A percentile compares a stretch with the other conserved stretches of the same genome.
phyloP scores from a whole-genome alignment of 139 green algal genomes.

The Chlamydomonas schloesseri region DNA sequence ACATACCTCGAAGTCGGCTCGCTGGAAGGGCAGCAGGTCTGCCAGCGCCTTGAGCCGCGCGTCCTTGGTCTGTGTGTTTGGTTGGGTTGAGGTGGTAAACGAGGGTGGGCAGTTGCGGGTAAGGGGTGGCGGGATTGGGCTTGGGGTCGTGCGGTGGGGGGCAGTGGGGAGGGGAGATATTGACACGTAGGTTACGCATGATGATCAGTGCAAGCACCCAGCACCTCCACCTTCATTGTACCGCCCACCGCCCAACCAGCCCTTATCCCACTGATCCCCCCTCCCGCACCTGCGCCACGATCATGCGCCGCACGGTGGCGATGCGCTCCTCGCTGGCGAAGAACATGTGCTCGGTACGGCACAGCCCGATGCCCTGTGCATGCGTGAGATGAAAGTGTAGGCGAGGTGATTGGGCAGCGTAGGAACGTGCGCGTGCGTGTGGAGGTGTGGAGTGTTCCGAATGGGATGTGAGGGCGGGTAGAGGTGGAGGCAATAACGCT shows the following conservation, averaged over 20 bases:
- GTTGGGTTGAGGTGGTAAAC: too few relatives aligned
- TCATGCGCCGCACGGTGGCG: conserved; percentile 88
- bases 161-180: too few relatives aligned
- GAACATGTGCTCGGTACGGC: conserved; percentile 96
- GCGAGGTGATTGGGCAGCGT: not conserved
- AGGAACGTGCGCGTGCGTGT: not conserved
- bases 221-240: too few relatives aligned
- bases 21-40: conserved; percentile 59
- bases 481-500: too few relatives aligned
- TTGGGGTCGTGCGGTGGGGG: not conserved
- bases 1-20: conserved; percentile 52
- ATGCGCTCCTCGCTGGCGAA: conserved; percentile 88
- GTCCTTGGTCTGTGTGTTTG: conserved; percentile 52
- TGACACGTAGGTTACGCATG: too few relatives aligned
- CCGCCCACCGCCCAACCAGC: too few relatives aligned
- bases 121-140: not conserved
- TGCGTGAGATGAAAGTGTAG: conserved; percentile 30
- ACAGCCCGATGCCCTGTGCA: conserved; percentile 90
- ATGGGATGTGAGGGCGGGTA: too few relatives aligned
- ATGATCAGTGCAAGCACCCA: too few relatives aligned
- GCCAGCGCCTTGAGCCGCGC: conserved; percentile 47
- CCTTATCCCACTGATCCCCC: not conserved
- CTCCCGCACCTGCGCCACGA: conserved; percentile 71
- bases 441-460: not conserved
- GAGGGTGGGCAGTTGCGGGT: too few relatives aligned